These are phyloP conservation scores for Talaromyces sp. DNA, from an alignment of 2,329 filamentous ascomycete species.

Conservation along the genomic window DNA sequence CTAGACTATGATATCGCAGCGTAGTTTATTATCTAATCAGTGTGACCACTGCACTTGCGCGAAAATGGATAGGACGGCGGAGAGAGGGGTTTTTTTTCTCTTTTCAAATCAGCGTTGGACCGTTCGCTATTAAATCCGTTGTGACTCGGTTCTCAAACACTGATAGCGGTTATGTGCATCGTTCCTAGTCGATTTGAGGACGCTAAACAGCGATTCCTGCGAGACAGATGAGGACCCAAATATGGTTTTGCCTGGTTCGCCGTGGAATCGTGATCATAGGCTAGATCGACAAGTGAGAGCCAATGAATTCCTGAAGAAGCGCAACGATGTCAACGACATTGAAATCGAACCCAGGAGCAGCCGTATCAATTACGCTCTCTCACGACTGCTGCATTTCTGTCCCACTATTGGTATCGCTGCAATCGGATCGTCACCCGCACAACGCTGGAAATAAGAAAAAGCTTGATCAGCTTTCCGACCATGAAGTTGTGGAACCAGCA, in stretches of 20 bases:
- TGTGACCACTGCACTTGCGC: not conserved
- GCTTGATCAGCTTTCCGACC: not conserved
- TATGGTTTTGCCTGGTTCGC: not conserved
- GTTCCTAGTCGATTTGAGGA: not conserved
- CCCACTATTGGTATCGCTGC: not conserved
- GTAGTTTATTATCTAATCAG: slow-evolving; percentile 10
- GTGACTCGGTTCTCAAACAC: not conserved
- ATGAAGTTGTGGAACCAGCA: not conserved
- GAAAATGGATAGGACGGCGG: not conserved
- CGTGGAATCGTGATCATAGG: not conserved
- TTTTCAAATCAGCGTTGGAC: not conserved
- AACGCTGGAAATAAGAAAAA: not conserved
- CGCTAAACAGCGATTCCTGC: not conserved
- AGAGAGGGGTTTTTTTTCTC: not conserved
- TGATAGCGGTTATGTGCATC: not conserved
- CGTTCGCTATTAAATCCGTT: not conserved
- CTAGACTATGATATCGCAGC: slow-evolving; percentile 8
- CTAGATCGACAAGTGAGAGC: not conserved
- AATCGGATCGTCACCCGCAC: not conserved
- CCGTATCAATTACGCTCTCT: not conserved
- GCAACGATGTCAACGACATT: not conserved
- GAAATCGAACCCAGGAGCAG: not conserved
- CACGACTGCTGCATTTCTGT: not conserved
- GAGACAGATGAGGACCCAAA: not conserved
- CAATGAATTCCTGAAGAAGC: not conserved